A percentile compares a stretch with the other conserved stretches of the same genome.
These are phyloP conservation scores for Dendrobium chrysotoxum DNA, from an alignment of 106 monocot genomes.

Conservation along the genomic window DNA sequence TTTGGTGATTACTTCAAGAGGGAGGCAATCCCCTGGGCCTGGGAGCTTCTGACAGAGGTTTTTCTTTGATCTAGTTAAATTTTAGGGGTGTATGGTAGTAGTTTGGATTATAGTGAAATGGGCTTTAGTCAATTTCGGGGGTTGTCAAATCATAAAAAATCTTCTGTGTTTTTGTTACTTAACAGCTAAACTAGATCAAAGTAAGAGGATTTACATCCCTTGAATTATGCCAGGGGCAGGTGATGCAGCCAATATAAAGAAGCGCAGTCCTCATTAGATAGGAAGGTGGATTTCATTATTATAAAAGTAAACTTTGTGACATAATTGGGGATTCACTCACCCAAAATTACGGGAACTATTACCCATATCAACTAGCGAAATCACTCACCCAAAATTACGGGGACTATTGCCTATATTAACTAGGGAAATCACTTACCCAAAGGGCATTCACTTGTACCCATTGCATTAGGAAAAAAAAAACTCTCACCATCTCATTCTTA, in stretches of 20 bases:
- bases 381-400: neutral
- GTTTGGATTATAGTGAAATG: neutral
- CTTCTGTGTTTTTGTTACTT: no score
- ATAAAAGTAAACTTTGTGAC: neutral
- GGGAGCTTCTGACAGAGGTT: slow-evolving; percentile 95
- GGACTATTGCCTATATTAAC: neutral
- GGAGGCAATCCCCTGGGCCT: slow-evolving; percentile 79
- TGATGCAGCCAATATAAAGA: neutral
- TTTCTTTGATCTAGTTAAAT: neutral
- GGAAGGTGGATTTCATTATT: neutral
- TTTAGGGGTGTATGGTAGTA: neutral
- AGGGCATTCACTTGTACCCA: neutral
- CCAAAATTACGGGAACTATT: neutral
- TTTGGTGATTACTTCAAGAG: slow-evolving; percentile 95
- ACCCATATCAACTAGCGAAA: neutral
- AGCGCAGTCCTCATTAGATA: neutral
- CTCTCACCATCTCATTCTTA: neutral
- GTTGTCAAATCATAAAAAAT: neutral
- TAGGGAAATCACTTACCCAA: neutral
- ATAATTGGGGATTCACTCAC: neutral
- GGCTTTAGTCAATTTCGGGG: neutral
- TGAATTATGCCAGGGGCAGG: neutral
- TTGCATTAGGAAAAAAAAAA: neutral
- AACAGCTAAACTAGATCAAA: no score
- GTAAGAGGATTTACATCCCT: no score